Base-by-base conservation (phyloP, 208 protist species). In the Crithidia acanthocephali region DNA sequence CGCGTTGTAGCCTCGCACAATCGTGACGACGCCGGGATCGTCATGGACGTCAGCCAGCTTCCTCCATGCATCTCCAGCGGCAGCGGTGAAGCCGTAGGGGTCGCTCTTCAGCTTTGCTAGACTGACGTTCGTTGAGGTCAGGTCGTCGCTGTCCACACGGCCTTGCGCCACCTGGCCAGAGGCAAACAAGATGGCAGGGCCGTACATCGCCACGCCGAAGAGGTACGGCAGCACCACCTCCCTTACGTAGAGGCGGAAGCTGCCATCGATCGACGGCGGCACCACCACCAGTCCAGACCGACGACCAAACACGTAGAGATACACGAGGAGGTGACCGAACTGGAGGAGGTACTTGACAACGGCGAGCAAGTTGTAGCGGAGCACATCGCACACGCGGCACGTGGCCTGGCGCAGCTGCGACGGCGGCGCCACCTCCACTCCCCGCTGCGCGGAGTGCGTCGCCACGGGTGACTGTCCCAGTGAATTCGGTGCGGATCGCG, bases 331-430 rank as follows among this genome's bases (percentile, higher is more conserved):
- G 33, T 72, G 57, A 2, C 73, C 74, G 55, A 80, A 84, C 1
- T 71, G 77, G 30, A 92, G 76, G 6, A 83, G n/a, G 28, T 82
- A 75, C 70, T 80, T 72, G 27, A 88, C 55, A 2, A 62, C 1
- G 5, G 33, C 58, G 15, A 73, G 56, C 1, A 72, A 28, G 42
- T 79, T 76, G 68, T 72, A 80, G 9, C 53, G 44, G 10, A 75
- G 8, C 8, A 30, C 10, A 25, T 50, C 25, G 15, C 55, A 3
- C 0, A 73, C n/a, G 0, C n/a, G 20, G 0, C 42, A 10, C 33
- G 32, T 28, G n/a, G 45, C 22, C 6, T 45, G 9, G 28, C 35
- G 35, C 15, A 23, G 30, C 52, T 35, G 30, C 27, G 27, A 27
- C 20, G 30, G 20, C 27, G 55, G 30, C 10, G 40, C 18, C 10